These are phyloP conservation scores for Crithidia mellificae DNA, from an alignment of 208 protist species.

Conservation along the genomic window DNA sequence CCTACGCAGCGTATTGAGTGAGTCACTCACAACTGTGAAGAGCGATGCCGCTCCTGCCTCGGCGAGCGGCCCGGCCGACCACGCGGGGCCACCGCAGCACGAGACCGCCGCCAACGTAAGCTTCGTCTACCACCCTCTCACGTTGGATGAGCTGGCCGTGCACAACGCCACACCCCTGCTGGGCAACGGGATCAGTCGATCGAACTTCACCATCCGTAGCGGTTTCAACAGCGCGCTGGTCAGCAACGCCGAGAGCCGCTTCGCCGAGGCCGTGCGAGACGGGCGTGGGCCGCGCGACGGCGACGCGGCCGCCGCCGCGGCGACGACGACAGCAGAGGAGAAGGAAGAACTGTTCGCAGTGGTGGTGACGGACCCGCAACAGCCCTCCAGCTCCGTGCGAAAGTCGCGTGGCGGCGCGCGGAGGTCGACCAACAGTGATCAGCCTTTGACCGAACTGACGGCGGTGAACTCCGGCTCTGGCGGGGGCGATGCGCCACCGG, in stretches of 20 bases:
- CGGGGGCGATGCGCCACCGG: not conserved
- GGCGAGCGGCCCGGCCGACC: not conserved
- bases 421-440: too few species aligned
- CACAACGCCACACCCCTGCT: not conserved
- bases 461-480: not conserved
- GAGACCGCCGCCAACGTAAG: not conserved
- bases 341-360: not conserved
- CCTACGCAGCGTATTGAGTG: slow-evolving; percentile 1
- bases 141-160: slow-evolving; percentile 4
- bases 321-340: too few species aligned
- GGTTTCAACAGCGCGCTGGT: slow-evolving; percentile 4
- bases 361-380: not conserved
- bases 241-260: slow-evolving; percentile 5
- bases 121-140: slow-evolving; percentile 17
- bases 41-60: not conserved
- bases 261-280: not conserved
- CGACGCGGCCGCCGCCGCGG: too few species aligned
- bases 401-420: too few species aligned
- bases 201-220: slow-evolving; percentile 12
- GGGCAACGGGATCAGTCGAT: slow-evolving; percentile 3
- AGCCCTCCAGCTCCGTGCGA: not conserved
- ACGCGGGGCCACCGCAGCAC: not conserved
- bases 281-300: too few species aligned
- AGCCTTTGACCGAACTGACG: not conserved
- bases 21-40: not conserved